phyloP scores from a whole-genome alignment of 371 early-diverging fungal genomes.

The Gilbertella persicaria region DNA sequence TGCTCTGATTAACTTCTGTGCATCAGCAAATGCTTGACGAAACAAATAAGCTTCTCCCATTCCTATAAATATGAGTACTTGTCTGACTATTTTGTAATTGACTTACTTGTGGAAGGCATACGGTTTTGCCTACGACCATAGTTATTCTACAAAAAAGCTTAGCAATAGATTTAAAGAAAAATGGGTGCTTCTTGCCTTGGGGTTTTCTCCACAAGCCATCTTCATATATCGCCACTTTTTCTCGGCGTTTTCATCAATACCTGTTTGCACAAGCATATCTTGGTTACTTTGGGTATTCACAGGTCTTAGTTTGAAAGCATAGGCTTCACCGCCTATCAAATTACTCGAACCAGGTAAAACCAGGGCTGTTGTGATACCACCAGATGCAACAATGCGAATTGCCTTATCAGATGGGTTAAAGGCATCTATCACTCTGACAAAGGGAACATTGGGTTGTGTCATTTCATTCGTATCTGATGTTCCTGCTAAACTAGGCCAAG shows the following conservation, averaged over 20 bases:
- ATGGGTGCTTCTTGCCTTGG: slow-evolving; percentile 49
- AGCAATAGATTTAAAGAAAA: background rate
- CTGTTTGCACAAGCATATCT: slow-evolving; percentile 62
- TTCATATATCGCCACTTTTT: slow-evolving; percentile 72
- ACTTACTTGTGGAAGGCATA: slow-evolving; percentile 31
- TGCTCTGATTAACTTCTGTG: slow-evolving; percentile 38
- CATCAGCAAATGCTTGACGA: slow-evolving; percentile 60
- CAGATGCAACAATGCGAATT: slow-evolving; percentile 64
- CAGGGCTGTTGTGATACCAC: slow-evolving; percentile 75
- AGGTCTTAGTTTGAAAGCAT: slow-evolving; percentile 59
- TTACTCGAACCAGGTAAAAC: slow-evolving; percentile 77
- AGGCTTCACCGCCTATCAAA: slow-evolving; percentile 78
- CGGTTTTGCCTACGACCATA: slow-evolving; percentile 24
- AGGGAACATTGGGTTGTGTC: slow-evolving; percentile 60
- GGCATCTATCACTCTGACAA: slow-evolving; percentile 57
- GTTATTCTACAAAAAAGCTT: slow-evolving; percentile 11
- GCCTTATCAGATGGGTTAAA: slow-evolving; percentile 65
- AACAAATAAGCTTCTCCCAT: slow-evolving; percentile 72
- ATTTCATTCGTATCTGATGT: slow-evolving; percentile 67
- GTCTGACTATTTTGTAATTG: background rate
- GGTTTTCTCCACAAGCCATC: slow-evolving; percentile 83
- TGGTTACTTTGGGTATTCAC: slow-evolving; percentile 46
- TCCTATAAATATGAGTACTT: slow-evolving; percentile 30
- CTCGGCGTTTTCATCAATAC: slow-evolving; percentile 1
- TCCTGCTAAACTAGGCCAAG: slow-evolving; percentile 61